Evolutionary conservation across 371 early-diverging fungal species (phyloP).

Genomic region (Entomophthora muscae): DNA sequence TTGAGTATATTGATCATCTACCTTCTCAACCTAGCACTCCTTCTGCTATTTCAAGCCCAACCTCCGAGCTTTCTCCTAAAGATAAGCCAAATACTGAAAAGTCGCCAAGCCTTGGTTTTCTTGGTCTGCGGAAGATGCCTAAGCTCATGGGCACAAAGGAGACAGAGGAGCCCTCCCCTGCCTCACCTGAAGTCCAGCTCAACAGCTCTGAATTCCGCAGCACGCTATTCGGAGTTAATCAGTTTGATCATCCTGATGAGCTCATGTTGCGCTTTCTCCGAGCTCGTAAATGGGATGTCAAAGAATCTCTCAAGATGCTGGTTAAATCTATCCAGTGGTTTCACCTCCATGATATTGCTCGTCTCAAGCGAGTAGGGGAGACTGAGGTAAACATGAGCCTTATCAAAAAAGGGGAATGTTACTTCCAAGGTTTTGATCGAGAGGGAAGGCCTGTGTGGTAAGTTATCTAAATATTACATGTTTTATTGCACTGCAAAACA

Average conservation of each 20-base stretch:
- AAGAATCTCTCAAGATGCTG: conserved; percentile 42
- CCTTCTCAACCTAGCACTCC: too few relatives aligned
- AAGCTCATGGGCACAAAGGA: not conserved
- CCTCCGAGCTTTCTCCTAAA: too few relatives aligned
- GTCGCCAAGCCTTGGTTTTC: not conserved
- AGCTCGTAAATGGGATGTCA: conserved; percentile 60
- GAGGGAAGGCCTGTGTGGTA: conserved; percentile 37
- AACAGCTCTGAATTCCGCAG: not conserved
- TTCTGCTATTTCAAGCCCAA: too few relatives aligned
- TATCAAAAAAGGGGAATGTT: conserved; percentile 31
- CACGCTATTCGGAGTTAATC: conserved; percentile 6
- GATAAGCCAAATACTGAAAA: not conserved
- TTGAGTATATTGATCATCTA: not conserved
- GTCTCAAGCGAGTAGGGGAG: conserved; percentile 38
- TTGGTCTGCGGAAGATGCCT: not conserved
- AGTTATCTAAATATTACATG: conserved; percentile 13
- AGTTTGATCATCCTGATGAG: conserved; percentile 46
- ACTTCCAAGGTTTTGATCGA: conserved; percentile 35
- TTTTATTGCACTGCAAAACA: not conserved
- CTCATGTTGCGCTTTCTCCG: conserved; percentile 47
- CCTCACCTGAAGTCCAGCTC: not conserved
- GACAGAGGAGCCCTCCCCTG: not conserved
- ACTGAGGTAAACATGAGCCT: conserved; percentile 20
- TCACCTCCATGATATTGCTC: conserved; percentile 27
- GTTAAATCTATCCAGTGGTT: conserved; percentile 45